These are phyloP conservation scores for Theileria orientalis DNA, from an alignment of 169 alveolate genomes.

Conservation along the genomic window DNA sequence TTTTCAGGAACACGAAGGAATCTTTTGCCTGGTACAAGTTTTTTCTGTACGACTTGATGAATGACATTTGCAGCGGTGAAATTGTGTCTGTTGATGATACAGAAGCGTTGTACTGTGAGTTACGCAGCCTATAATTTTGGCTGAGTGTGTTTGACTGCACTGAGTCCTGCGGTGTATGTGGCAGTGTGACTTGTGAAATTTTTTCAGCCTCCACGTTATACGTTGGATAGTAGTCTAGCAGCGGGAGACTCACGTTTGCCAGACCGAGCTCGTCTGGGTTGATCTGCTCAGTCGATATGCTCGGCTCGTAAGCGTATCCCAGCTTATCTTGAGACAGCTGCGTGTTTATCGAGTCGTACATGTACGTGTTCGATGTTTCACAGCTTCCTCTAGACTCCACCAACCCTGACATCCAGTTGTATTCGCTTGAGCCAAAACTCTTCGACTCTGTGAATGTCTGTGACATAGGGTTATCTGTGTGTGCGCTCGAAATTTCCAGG, in stretches of 20 bases:
- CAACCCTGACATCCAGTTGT: constrained; percentile 15
- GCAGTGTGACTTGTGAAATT: not conserved
- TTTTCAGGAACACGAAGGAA: constrained; percentile 43
- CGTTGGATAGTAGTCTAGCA: constrained; percentile 10
- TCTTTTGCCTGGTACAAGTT: not conserved
- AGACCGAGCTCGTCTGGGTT: constrained; percentile 6
- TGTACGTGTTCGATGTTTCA: constrained; percentile 3
- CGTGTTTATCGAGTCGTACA: constrained; percentile 10
- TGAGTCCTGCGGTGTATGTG: not conserved
- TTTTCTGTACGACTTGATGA: constrained; percentile 1
- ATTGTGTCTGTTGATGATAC: not conserved
- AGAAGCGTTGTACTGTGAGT: not conserved
- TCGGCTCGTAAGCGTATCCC: not conserved
- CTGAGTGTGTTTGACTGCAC: not conserved
- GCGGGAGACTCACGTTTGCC: not conserved
- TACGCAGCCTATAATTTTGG: not conserved
- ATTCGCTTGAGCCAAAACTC: no score
- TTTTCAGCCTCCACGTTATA: constrained; percentile 1
- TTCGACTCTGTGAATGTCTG: no score
- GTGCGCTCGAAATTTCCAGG: not conserved
- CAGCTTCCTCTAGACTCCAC: constrained; percentile 27
- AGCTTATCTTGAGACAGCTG: constrained; percentile 6
- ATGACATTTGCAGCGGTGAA: constrained; percentile 6
- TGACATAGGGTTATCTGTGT: not conserved
- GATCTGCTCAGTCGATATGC: not conserved